Conservation (phyloP, 192 early-diverging fungal genomes). For the Coemansia furcata region DNA sequence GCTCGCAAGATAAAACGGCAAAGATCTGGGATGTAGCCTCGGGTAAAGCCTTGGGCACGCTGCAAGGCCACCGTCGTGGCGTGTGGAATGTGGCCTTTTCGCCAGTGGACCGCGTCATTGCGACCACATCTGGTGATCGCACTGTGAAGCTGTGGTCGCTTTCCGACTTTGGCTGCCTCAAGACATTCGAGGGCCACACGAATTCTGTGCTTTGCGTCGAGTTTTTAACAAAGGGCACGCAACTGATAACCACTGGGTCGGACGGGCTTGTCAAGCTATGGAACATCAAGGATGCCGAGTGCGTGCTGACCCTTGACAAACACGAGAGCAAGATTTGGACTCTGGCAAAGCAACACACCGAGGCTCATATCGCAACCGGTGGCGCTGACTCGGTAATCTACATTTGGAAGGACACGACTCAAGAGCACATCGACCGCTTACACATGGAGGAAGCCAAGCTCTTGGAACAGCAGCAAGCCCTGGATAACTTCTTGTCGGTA, state of each 20-base stretch:
- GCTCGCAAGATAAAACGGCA: slow-evolving; percentile 92
- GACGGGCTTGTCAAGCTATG: slow-evolving; percentile 97
- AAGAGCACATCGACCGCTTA: slow-evolving; percentile 75
- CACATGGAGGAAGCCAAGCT: slow-evolving; percentile 61
- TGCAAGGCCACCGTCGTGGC: slow-evolving; percentile 91
- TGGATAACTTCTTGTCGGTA: slow-evolving; percentile 79
- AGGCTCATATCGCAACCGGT: slow-evolving; percentile 77
- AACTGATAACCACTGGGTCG: slow-evolving; percentile 82
- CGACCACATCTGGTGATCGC: slow-evolving; percentile 90
- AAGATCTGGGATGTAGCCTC: slow-evolving; percentile 88
- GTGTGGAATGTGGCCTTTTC: slow-evolving; percentile 93
- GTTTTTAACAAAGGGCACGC: slow-evolving; percentile 84
- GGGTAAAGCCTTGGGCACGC: slow-evolving; percentile 73
- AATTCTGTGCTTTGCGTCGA: slow-evolving; percentile 86
- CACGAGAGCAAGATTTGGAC: slow-evolving; percentile 97
- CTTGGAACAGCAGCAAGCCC: slow-evolving; percentile 85
- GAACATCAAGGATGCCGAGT: slow-evolving; percentile 89
- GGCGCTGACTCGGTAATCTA: slow-evolving; percentile 88
- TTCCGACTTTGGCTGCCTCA: slow-evolving; percentile 82
- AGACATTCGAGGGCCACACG: slow-evolving; percentile 97
- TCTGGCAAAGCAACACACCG: slow-evolving; percentile 67
- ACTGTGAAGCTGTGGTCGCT: slow-evolving; percentile 95
- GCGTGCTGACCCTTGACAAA: slow-evolving; percentile 87
- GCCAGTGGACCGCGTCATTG: slow-evolving; percentile 93
- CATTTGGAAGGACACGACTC: slow-evolving; percentile 92